Percentiles rank a stretch among this genome's conserved stretches.
Evolutionary conservation across 768 basidiomycete genomes (phyloP).

Genomic region (Xerocomellus chrysenteron): DNA sequence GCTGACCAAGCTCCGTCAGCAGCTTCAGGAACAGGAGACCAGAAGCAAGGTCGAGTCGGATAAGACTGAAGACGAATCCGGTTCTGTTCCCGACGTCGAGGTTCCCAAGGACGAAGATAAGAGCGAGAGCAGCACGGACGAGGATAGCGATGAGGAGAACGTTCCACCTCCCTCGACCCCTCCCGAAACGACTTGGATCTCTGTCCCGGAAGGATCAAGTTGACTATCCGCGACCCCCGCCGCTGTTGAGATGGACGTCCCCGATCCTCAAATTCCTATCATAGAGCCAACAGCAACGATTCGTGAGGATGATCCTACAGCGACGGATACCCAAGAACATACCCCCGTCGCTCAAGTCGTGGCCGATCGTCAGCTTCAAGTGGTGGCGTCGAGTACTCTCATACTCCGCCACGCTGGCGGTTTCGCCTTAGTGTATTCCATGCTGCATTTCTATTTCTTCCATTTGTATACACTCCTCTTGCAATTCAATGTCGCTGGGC

Average conservation of each 20-base stretch:
- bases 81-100: constrained; percentile 4
- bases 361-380: constrained; percentile 25
- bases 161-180: constrained; percentile 33
- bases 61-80: constrained; percentile 41
- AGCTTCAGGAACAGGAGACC: constrained; percentile 54
- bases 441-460: constrained; percentile 44
- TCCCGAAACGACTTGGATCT: constrained; percentile 31
- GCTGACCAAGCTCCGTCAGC: constrained; percentile 50
- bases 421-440: constrained; percentile 37
- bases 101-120: constrained; percentile 29
- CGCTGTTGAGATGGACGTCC: constrained; percentile 17
- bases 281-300: constrained; percentile 28
- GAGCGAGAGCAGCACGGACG: constrained; percentile 35
- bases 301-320: constrained; percentile 20
- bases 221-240: constrained; percentile 29
- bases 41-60: constrained; percentile 45
- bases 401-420: constrained; percentile 36
- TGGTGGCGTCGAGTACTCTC: constrained; percentile 23
- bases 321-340: constrained; percentile 24
- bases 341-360: constrained; percentile 18
- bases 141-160: constrained; percentile 45
- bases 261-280: constrained; percentile 14
- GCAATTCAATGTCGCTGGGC: constrained; percentile 33
- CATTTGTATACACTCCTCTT: constrained; percentile 44
- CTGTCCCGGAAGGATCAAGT: constrained; percentile 27